These are phyloP conservation scores for rapeseed (Brassica napus) DNA, from an alignment of 345 rosid species.

Conservation along the genomic window DNA sequence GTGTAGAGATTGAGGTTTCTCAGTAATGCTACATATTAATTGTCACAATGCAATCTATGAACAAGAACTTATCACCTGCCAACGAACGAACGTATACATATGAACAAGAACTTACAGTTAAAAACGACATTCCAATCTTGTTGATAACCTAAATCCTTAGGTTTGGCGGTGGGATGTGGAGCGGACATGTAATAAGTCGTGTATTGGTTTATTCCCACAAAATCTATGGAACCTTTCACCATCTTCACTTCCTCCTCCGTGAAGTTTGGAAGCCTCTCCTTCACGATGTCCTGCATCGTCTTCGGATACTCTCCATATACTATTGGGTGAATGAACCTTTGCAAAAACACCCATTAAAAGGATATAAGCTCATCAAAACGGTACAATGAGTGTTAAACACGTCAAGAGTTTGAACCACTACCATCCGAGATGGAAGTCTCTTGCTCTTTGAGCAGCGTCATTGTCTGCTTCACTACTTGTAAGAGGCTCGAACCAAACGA, in stretches of 20 bases:
- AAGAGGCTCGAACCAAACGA: slow-evolving; percentile 97
- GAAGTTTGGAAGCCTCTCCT: slow-evolving; percentile 81
- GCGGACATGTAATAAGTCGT: slow-evolving; percentile 72
- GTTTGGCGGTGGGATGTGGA: slow-evolving; percentile 49
- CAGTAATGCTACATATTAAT: slow-evolving; percentile 1
- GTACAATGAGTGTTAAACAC: not conserved
- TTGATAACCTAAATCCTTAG: slow-evolving; percentile 69
- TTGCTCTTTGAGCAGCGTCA: slow-evolving; percentile 90
- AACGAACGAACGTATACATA: not conserved
- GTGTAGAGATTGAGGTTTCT: not conserved
- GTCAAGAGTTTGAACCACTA: slow-evolving; percentile 29
- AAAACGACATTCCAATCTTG: slow-evolving; percentile 88
- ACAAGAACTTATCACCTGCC: slow-evolving; percentile 40
- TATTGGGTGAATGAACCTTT: slow-evolving; percentile 93
- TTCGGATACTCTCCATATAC: slow-evolving; percentile 89
- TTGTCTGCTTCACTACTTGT: slow-evolving; percentile 80
- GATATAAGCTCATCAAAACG: not conserved
- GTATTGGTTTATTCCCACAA: slow-evolving; percentile 89
- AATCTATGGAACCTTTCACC: slow-evolving; percentile 91
- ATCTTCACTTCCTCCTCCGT: slow-evolving; percentile 68
- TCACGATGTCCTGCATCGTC: slow-evolving; percentile 78
- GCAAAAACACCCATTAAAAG: not conserved
- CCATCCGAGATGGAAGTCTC: slow-evolving; percentile 98
- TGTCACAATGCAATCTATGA: not conserved
- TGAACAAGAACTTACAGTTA: slow-evolving; percentile 56